Conservation (phyloP, 768 basidiomycete genomes). For the Leucogyrophana mollusca region DNA sequence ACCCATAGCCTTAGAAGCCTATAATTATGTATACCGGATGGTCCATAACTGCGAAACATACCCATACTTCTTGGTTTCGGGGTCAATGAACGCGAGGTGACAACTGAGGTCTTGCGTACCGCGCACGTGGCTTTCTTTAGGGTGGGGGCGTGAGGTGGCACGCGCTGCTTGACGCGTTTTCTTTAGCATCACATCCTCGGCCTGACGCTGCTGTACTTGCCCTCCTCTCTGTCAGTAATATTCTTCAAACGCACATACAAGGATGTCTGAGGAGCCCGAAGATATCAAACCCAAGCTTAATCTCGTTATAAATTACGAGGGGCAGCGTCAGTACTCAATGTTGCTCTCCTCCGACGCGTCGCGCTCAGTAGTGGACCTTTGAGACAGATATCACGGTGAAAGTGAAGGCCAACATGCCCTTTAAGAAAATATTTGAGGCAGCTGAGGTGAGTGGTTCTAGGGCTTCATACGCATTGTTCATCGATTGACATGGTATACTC, state of each 20-base stretch:
- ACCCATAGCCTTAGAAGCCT: background rate
- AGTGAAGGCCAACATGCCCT: conserved; percentile 62
- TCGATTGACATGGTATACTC: background rate
- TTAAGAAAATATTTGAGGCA: conserved; percentile 65
- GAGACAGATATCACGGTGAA: conserved; percentile 57
- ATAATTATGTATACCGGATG: conserved; percentile 22
- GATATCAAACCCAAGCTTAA: conserved; percentile 75
- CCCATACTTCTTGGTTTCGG: background rate
- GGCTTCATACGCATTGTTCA: background rate
- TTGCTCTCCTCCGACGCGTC: conserved; percentile 3
- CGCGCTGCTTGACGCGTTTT: conserved; percentile 17
- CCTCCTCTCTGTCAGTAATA: too few species aligned
- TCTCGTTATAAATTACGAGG: conserved; percentile 55
- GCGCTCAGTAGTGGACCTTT: background rate
- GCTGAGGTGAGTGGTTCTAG: conserved; percentile 49
- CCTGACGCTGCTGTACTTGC: background rate
- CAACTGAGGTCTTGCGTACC: too few species aligned
- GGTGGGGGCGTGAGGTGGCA: too few species aligned
- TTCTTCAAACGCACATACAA: background rate
- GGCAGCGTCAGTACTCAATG: conserved; percentile 40
- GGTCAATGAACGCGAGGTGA: too few species aligned
- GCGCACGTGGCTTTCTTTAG: too few species aligned
- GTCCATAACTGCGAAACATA: conserved; percentile 5
- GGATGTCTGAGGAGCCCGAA: conserved; percentile 32
- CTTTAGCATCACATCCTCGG: background rate